Percentiles rank a stretch among this genome's conserved stretches.
Evolutionary conservation across 2,329 filamentous ascomycete genomes (phyloP).

Genomic region (Ascochyta koolunga): DNA sequence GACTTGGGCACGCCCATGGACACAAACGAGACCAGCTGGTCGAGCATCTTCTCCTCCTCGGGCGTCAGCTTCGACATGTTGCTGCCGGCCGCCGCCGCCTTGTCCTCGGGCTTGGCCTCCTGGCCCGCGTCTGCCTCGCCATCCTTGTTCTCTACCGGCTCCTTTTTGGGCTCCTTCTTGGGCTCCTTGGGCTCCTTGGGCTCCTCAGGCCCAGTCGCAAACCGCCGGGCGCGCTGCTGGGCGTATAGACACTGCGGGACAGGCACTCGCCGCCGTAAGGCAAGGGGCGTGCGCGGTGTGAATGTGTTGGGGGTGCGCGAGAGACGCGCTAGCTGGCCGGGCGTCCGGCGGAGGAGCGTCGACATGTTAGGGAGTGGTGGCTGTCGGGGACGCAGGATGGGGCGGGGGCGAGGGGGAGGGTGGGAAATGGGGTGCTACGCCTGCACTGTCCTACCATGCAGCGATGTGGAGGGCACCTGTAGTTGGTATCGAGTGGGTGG

Average conservation of each 20-base stretch:
- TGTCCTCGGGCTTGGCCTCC: slow-evolving; percentile 44
- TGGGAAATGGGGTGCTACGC: background rate
- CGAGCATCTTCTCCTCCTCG: slow-evolving; percentile 64
- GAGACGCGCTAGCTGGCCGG: slow-evolving; percentile 69
- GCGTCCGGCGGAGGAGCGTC: slow-evolving; percentile 65
- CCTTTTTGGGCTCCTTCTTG: slow-evolving; percentile 38
- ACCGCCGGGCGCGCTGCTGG: slow-evolving; percentile 51
- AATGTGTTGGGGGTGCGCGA: slow-evolving; percentile 63
- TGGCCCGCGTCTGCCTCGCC: slow-evolving; percentile 45
- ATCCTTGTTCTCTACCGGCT: slow-evolving; percentile 34
- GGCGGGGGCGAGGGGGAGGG: slow-evolving; percentile 5
- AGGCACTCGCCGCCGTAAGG: slow-evolving; percentile 45
- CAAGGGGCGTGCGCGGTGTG: slow-evolving; percentile 55
- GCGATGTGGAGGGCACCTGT: background rate
- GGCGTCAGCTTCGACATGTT: slow-evolving; percentile 55
- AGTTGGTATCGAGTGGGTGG: background rate
- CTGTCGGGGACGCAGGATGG: slow-evolving; percentile 30
- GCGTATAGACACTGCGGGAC: slow-evolving; percentile 52
- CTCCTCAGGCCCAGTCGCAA: slow-evolving; percentile 48
- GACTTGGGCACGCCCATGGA: slow-evolving; percentile 65
- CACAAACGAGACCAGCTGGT: slow-evolving; percentile 62
- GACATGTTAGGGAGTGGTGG: slow-evolving; percentile 59
- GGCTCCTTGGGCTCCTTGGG: slow-evolving; percentile 42
- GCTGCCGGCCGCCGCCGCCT: slow-evolving; percentile 48
- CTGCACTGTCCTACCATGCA: slow-evolving; percentile 6